Evolutionary conservation across 1,284 basidiomycete species (phyloP).

Genomic region (Microbotryomycetes sp.): DNA sequence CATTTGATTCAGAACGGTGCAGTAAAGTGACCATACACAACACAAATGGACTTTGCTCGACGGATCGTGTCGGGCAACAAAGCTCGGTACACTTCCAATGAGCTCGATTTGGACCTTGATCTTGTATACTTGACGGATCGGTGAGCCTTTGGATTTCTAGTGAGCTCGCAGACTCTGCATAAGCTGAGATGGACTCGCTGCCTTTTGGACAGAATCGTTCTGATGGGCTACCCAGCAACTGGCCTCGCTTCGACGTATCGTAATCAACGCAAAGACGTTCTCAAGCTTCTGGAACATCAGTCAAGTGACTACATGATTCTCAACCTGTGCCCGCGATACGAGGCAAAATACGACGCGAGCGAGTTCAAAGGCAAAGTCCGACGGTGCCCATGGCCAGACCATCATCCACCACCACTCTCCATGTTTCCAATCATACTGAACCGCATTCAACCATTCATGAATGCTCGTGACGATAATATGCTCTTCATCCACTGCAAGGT

Average conservation of each 20-base stretch:
- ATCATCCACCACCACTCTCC: slow-evolving; percentile 66
- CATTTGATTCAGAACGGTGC: no score
- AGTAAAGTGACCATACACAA: no score
- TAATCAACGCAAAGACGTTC: slow-evolving; percentile 66
- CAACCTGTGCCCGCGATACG: slow-evolving; percentile 56
- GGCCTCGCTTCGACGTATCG: slow-evolving; percentile 75
- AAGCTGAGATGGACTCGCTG: no score
- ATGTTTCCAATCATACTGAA: slow-evolving; percentile 67
- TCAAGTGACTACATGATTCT: slow-evolving; percentile 76
- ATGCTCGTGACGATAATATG: slow-evolving; percentile 60
- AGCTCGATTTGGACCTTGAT: slow-evolving; percentile 67
- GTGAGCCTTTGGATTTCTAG: background rate
- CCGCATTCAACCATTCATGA: slow-evolving; percentile 73
- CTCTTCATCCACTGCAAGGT: slow-evolving; percentile 78
- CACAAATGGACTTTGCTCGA: slow-evolving; percentile 40
- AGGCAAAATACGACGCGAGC: slow-evolving; percentile 47
- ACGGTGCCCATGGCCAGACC: slow-evolving; percentile 28
- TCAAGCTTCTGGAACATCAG: slow-evolving; percentile 64
- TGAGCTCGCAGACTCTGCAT: no score
- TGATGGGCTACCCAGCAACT: slow-evolving; percentile 75
- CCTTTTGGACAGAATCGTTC: slow-evolving; percentile 54
- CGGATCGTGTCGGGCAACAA: slow-evolving; percentile 54
- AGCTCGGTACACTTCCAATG: slow-evolving; percentile 64
- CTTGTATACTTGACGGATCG: slow-evolving; percentile 63
- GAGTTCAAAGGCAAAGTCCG: slow-evolving; percentile 46